Percentiles rank a stretch among this genome's conserved stretches.
Conservation (phyloP, 441 rosid species). For the Brassica balearica region DNA sequence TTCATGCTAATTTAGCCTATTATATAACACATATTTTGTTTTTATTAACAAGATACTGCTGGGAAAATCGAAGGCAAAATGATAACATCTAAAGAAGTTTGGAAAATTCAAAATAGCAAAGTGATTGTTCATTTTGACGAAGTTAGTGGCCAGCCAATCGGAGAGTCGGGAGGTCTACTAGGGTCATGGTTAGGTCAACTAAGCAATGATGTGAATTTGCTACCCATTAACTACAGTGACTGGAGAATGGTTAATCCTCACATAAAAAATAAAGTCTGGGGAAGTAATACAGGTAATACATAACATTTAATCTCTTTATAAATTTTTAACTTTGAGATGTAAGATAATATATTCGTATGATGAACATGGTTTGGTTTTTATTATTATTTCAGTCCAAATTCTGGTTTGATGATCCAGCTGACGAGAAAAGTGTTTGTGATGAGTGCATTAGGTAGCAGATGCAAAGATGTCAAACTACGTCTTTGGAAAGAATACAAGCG, state of each 20-base stretch:
- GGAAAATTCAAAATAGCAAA: not conserved
- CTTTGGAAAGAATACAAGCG: no score
- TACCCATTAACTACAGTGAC: not conserved
- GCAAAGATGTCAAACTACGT: not conserved
- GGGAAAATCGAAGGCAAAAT: not conserved
- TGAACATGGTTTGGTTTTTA: no score
- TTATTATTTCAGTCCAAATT: not conserved
- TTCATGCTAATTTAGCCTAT: not conserved
- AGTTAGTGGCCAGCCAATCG: not conserved
- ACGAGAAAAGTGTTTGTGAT: not conserved
- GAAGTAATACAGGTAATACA: not conserved
- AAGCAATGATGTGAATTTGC: not conserved
- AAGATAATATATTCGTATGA: no score
- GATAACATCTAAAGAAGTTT: not conserved
- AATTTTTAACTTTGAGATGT: no score
- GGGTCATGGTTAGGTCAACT: conserved; percentile 2
- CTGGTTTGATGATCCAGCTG: not conserved
- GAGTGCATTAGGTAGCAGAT: not conserved
- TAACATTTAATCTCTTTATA: not conserved
- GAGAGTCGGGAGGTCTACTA: not conserved
- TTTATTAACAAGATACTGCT: not conserved
- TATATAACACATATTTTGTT: not conserved
- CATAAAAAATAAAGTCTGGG: not conserved
- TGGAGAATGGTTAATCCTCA: not conserved
- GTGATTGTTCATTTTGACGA: not conserved